These are phyloP conservation scores for Neurospora sp. DNA, from an alignment of 495 filamentous ascomycete genomes.

Conservation along the genomic window DNA sequence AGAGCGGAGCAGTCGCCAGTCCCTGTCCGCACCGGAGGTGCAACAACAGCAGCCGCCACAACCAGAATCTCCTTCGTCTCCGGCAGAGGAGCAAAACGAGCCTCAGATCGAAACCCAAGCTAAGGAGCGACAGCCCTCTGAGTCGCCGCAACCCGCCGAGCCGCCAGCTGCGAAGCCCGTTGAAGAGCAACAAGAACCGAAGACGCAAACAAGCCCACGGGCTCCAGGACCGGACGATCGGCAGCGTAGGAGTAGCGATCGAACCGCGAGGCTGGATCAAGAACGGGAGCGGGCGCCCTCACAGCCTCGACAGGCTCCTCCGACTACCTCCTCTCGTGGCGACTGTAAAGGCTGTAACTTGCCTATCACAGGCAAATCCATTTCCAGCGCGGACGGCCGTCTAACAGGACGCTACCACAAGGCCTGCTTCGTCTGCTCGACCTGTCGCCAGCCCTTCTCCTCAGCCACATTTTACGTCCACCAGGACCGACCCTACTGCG, in stretches of 20 bases:
- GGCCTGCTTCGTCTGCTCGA: constrained; percentile 83
- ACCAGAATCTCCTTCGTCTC: constrained; percentile 6
- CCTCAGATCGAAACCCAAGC: background rate
- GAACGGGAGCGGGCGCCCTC: constrained; percentile 6
- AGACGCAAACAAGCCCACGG: background rate
- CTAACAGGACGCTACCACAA: constrained; percentile 92
- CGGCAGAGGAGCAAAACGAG: constrained; percentile 8
- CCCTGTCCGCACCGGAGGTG: background rate
- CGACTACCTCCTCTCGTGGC: constrained; percentile 42
- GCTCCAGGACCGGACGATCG: background rate
- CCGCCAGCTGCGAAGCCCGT: background rate
- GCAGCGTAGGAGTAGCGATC: background rate
- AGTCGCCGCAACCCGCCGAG: background rate
- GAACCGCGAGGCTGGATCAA: background rate
- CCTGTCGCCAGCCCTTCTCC: constrained; percentile 70
- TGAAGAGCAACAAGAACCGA: background rate
- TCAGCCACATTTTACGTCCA: constrained; percentile 91
- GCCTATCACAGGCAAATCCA: constrained; percentile 77
- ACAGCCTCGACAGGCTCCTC: constrained; percentile 6
- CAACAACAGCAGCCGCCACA: background rate
- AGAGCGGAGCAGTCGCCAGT: constrained; percentile 2
- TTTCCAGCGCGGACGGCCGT: constrained; percentile 87
- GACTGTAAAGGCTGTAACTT: constrained; percentile 75
- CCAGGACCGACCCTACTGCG: constrained; percentile 79
- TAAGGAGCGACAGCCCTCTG: background rate